Percentiles rank a stretch among this genome's conserved stretches.
These are phyloP conservation scores for Ministeria vibrans DNA, from an alignment of 78 protist species.

Conservation along the genomic window DNA sequence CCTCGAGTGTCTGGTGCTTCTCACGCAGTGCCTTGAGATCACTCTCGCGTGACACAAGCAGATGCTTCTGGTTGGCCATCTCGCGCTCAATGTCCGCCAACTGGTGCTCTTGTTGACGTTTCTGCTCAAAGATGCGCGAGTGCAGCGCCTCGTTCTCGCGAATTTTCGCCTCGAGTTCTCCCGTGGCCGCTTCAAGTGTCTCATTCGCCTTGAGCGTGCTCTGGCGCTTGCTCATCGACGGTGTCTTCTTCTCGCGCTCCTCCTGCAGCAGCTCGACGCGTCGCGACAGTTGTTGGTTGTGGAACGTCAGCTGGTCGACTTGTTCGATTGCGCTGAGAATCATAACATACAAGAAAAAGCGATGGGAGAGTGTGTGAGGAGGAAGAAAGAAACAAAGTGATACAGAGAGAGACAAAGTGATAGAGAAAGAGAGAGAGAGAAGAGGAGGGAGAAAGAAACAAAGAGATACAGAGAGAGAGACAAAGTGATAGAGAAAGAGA, in stretches of 20 bases:
- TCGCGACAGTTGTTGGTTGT: not conserved
- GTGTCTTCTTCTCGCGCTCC: not conserved
- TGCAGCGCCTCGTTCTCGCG: not conserved
- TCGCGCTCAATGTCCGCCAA: not conserved
- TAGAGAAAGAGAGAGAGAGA: no score
- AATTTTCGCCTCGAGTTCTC: not conserved
- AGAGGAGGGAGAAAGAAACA: no score
- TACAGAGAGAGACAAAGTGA: no score
- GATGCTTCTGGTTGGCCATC: not conserved
- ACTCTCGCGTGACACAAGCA: no score
- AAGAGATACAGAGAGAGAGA: no score
- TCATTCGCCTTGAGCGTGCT: not conserved
- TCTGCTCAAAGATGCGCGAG: not conserved
- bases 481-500: no score
- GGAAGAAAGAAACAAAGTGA: no score
- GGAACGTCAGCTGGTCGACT: not conserved
- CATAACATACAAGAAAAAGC: no score
- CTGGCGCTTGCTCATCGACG: not conserved
- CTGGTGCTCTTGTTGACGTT: not conserved
- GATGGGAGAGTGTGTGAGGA: no score
- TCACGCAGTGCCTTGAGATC: no score
- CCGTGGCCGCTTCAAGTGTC: not conserved
- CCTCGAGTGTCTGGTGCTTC: no score
- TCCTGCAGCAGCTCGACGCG: not conserved
- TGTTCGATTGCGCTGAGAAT: no score